Base-by-base conservation (phyloP, 805 yeast species). In the Candida glaebosa region DNA sequence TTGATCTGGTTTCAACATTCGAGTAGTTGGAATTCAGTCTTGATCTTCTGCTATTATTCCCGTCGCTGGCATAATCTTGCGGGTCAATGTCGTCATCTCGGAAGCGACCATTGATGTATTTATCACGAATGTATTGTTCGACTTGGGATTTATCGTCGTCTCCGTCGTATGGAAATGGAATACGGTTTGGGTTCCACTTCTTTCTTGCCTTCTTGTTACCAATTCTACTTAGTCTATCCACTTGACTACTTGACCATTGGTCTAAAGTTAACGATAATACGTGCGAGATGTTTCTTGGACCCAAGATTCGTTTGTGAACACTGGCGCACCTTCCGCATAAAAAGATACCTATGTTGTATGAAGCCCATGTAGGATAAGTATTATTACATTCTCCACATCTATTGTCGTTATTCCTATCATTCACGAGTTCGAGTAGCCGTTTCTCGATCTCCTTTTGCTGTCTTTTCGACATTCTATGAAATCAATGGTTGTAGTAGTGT, bases 321-420 rank as follows among this genome's bases (percentile, higher is more conserved):
- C 87, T 79, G 6, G 95, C 91, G 71, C 96, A 87, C 49, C 93
- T 68, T 12, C 93, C 93, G 66, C 96, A 87, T 14, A 87, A 66
- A 44, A 87, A 81, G 3, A 86, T 64, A 19, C 95, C 95, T 33
- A 86, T 45, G 46, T 58, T 67, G 42, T 53, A 60, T 30, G 71
- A 65, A 2, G 73, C 74, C 73, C 73, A 69, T 51, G 84, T 86
- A 6, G 95, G 93, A 58, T 75, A 81, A 3, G 75, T 56, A 4
- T 79, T 65, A 2, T 78, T 76, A 63, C 95, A 87, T 57, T 87
- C 96, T 28, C 89, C 95, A 60, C 96, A 87, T 56, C 71, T 77
- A 59, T 84, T 85, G 37, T 68, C 65, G 56, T 86, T 87, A 14
- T 62, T 78, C 9, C 76, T 66, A 33, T 67, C 56, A 54, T 83